These are phyloP conservation scores for Teunomyces gatunensis DNA, from an alignment of 805 yeast species.

Conservation along the genomic window DNA sequence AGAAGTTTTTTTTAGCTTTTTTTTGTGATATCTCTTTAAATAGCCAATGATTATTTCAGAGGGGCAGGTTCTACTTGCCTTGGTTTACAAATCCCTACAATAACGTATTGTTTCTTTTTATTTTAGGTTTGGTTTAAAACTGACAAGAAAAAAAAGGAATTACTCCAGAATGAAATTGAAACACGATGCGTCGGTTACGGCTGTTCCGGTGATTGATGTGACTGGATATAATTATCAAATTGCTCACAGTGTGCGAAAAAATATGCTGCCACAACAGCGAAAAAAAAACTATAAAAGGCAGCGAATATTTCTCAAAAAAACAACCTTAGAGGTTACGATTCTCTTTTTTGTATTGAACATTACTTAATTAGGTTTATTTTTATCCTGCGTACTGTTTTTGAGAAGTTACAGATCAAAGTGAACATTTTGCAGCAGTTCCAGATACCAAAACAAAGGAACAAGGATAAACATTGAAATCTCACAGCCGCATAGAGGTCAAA, in stretches of 20 bases:
- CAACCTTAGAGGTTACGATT: constrained; percentile 1
- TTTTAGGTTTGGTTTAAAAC: background rate
- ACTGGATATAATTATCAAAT: background rate
- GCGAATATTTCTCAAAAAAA: background rate
- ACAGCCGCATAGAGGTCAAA: no score
- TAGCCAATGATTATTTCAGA: background rate
- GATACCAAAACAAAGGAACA: no score
- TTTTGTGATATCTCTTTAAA: constrained; percentile 4
- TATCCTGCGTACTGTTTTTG: background rate
- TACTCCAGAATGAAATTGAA: no score
- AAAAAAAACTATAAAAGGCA: constrained; percentile 2
- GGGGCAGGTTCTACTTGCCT: background rate
- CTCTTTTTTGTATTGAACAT: background rate
- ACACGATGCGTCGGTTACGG: background rate
- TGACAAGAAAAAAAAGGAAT: background rate
- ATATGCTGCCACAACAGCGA: background rate
- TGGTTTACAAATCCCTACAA: background rate
- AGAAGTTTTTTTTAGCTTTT: background rate
- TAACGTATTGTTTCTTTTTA: background rate
- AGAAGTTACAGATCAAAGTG: background rate
- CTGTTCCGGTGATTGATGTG: background rate
- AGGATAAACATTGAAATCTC: no score
- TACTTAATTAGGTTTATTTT: background rate
- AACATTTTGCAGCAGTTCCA: constrained; percentile 1
- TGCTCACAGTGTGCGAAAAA: background rate